Percentiles rank a stretch among this genome's conserved stretches.
Evolutionary conservation across 768 basidiomycete genomes (phyloP).

Genomic region (Tricholoma bakamatsutake): DNA sequence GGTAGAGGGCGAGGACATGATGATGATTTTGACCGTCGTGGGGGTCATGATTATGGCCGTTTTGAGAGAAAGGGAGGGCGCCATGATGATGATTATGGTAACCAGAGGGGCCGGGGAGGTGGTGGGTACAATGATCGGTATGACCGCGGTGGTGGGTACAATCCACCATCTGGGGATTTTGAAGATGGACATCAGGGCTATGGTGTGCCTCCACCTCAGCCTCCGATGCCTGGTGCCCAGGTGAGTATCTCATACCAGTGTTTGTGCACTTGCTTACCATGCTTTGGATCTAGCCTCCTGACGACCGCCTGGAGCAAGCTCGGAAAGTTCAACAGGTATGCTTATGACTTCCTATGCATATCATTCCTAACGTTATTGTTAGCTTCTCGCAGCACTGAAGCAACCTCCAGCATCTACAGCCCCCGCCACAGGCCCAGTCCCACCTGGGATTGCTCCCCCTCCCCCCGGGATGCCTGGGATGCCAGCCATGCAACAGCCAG

Average conservation of each 20-base stretch:
- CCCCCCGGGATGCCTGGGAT: constrained; percentile 28
- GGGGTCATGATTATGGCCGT: constrained; percentile 40
- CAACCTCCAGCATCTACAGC: constrained; percentile 34
- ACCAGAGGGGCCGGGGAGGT: constrained; percentile 20
- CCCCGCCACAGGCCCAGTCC: constrained; percentile 39
- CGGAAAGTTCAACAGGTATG: constrained; percentile 74
- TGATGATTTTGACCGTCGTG: constrained; percentile 44
- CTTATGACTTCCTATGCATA: not conserved
- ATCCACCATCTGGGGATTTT: constrained; percentile 25
- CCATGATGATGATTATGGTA: constrained; percentile 36
- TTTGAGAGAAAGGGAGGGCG: constrained; percentile 33
- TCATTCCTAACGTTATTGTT: not conserved
- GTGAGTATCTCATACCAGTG: not conserved
- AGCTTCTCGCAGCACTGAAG: constrained; percentile 4
- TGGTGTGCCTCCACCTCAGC: constrained; percentile 24
- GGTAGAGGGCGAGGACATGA: constrained; percentile 35
- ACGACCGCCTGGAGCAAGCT: constrained; percentile 86
- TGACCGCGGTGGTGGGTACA: constrained; percentile 32
- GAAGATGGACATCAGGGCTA: constrained; percentile 21
- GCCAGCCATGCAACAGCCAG: constrained; percentile 32
- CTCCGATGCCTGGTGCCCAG: constrained; percentile 19
- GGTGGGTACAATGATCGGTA: constrained; percentile 43
- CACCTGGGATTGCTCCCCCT: constrained; percentile 25
- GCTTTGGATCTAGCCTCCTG: constrained; percentile 34
- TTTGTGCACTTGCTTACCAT: not conserved